Evolutionary conservation across 2,329 filamentous ascomycete species (phyloP), one percentile per base, ranked within the genome.

Genomic region (Aspergillus jensenii): DNA sequence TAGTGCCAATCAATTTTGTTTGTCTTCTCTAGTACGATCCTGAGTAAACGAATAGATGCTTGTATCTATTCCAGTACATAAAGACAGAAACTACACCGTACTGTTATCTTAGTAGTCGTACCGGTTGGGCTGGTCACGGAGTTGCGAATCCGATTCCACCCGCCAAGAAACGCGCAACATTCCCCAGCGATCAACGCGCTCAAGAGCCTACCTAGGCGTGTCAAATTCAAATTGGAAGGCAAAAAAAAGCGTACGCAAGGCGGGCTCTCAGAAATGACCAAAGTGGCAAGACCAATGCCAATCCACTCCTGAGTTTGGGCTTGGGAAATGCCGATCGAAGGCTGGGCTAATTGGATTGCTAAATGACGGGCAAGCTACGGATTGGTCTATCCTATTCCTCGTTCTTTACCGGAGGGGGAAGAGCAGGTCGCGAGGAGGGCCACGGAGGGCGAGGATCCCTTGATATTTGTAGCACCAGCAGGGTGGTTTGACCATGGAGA

Each of bases 101-200:
- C 8, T 31, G 9, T 9, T 31, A 31, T 31, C 9, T 31, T 9
- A 7, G 23, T 25, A 25, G 6, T 25, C 5, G 23, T 25, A 25
- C 23, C 23, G 23, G 23, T 31, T 31, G 8, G 23, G 23, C 11
- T 31, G 8, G 7, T 31, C 9, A 31, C 27, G 27, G 3, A 31
- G 25, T 9, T 31, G 3, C 27, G 27, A 31, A 37, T n/a, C 35
- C 35, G 14, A 37, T n/a, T 25, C 17, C 14, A 45, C 12, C 11
- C 33, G 45, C 45, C 53, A 55, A 55, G 53, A 19, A 55, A 25
- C 31, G 40, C 40, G 43, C 43, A 47, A 31, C 52, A 55, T 55
- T 55, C 53, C 53, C 23, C 33, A 40, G 31, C 47, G 15, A 15
- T 27, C 44, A 35, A 50, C 33, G 21, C 31, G 12, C 37, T 3